Evolutionary conservation across 148 eudicot genomes (phyloP), one percentile per base, ranked within the genome.

Genomic region (Nepenthes gracilis): DNA sequence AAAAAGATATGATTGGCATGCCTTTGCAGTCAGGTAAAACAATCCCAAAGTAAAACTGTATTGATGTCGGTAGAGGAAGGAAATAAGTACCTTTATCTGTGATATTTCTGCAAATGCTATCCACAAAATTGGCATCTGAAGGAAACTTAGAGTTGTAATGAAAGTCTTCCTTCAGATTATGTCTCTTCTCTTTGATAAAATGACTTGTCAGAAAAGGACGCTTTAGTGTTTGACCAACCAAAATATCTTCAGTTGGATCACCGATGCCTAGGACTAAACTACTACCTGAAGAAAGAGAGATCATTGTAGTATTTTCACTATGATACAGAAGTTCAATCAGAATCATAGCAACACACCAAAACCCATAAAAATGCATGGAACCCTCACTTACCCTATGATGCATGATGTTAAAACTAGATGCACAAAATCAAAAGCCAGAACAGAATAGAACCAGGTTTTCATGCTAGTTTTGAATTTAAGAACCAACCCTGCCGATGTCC

Each of bases 221-320:
- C 73, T 74, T 83, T 59, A 88, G 77, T n/a, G 98, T 93, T 74
- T 88, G 88, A 64, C 90, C 88, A 64, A 86, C 64, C 35, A 68
- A 62, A 68, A 76, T 56, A 62, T 81, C 83, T 69, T 87, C 89
- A 37, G 82, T 71, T 47, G 70, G 71, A 70, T 81, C 80, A 67
- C 71, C 65, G 51, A 82, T 73, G 62, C 88, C 87, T 55, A 93
- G 74, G 59, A 74, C 64, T 67, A 84, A 73, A 58, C 80, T 78
- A 67, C 64, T 88, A 68, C 80, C 97, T 83, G 77, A 54, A 70
- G 45, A 40, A 40, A 40, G 45, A 40, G 45, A 40, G 45, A 40
- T 40, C 8, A 40, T 40, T 2, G 10, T 5, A 49, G 15, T 10
- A 49, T 5, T 2, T n/a, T 49, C 53, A 40, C 53, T 5, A 49